Base-by-base conservation (phyloP, 306 rosid species). In the Castanopsis chinensis region DNA sequence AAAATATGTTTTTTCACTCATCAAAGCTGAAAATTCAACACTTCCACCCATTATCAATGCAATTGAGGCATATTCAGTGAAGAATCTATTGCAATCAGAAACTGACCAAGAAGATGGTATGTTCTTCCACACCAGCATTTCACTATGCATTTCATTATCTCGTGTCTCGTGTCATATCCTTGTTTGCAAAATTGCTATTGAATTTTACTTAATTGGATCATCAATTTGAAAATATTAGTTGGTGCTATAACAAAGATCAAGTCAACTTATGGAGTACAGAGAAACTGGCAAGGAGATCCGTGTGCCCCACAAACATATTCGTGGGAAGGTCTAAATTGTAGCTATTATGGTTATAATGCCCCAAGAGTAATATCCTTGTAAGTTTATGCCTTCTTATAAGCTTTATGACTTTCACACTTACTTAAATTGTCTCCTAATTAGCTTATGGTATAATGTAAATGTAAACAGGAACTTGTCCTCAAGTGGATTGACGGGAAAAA, bases 201-300 rank as follows among this genome's bases (percentile, higher is more conserved):
- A 45, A 71, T n/a, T 43, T 72, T 28, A 52, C 21, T 30, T 45
- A 45, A 1, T 45, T 45, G 1, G 14, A 9, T 63, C 17, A 63
- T 83, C 27, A 52, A 49, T 60, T 2, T 49, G 28, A 45, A 25
- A 81, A 61, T 75, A 28, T 57, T 17, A 92, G 94, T 86, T 74
- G 87, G 65, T 73, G 90, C 91, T 9, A 82, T 90, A 41, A 73
- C 76, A 71, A 90, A 35, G 61, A 87, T 92, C 72, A 88, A 92
- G 85, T 79, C 71, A 33, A 57, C 78, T 19, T 92, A 92, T 70
- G 73, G 69, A 41, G 68, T 89, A 77, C 55, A 17, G 13, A 89
- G 65, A 74, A 78, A 83, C 76, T 91, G 94, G 97, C 82, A 85
- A 68, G 92, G 90, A 81, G 90, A 91, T 80, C 93, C 93, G 45